Conservation (phyloP, 2,329 filamentous ascomycete species). For the Aspergillus quadrilineatus region DNA sequence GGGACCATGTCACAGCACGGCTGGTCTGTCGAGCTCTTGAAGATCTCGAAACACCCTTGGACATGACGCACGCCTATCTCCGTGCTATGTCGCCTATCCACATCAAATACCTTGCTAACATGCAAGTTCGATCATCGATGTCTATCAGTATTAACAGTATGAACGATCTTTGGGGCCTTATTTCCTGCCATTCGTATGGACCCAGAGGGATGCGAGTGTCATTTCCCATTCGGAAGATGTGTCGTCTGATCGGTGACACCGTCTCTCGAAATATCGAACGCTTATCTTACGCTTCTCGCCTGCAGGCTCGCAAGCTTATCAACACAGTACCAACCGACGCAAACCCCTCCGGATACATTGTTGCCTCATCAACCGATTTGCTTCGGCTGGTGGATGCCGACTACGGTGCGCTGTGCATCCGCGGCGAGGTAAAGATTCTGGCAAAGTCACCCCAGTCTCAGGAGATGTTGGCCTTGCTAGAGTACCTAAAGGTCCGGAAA, state of each 20-base stretch:
- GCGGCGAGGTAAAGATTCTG: slow-evolving; percentile 84
- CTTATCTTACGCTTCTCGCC: slow-evolving; percentile 77
- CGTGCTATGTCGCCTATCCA: slow-evolving; percentile 83
- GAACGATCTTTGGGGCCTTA: slow-evolving; percentile 80
- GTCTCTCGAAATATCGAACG: slow-evolving; percentile 85
- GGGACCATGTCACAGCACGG: slow-evolving; percentile 74
- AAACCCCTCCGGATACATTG: slow-evolving; percentile 85
- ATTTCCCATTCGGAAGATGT: slow-evolving; percentile 91
- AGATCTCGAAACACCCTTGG: slow-evolving; percentile 66
- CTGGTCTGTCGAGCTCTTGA: slow-evolving; percentile 73
- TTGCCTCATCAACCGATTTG: slow-evolving; percentile 83
- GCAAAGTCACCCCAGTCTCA: slow-evolving; percentile 73
- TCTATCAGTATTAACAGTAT: slow-evolving; percentile 90
- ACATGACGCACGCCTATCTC: slow-evolving; percentile 81
- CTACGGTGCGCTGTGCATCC: slow-evolving; percentile 79
- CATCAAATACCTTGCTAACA: slow-evolving; percentile 80
- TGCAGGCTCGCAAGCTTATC: slow-evolving; percentile 84
- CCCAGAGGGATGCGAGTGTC: slow-evolving; percentile 82
- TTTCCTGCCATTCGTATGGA: slow-evolving; percentile 84
- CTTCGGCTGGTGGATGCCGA: slow-evolving; percentile 83
- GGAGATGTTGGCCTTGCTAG: slow-evolving; percentile 78
- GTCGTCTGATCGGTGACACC: slow-evolving; percentile 79
- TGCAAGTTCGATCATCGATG: slow-evolving; percentile 92
- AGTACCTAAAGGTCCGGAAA: slow-evolving; percentile 75
- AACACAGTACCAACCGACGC: slow-evolving; percentile 79